Base-by-base conservation (phyloP, 2,329 filamentous ascomycete genomes). In the Teratosphaeria epicoccoides region DNA sequence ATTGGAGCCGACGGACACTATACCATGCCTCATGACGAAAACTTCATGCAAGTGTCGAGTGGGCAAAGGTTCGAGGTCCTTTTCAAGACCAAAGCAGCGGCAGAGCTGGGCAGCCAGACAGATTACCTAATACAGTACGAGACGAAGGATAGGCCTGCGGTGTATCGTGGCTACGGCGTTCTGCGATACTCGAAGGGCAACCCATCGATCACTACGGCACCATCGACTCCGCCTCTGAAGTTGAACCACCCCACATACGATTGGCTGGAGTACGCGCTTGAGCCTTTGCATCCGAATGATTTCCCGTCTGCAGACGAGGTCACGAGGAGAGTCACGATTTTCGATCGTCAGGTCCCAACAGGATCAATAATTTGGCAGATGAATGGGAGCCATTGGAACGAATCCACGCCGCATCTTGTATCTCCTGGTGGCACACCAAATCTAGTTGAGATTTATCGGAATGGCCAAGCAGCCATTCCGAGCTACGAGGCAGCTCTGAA, bases 41-140 rank as follows among this genome's bases (percentile, higher is more conserved):
- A 71, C 22, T 73, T 76, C 55, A 69, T 84, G 49, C 80, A 83
- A 58, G 59, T 84, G 4, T 74, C 71, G 6, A 67, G 71, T 4
- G 82, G 82, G 0, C 81, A 84, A 59, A 76, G 81, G n/a, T 84
- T 78, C 61, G 79, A 79, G 54, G 69, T 75, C 0, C 67, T 84
- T 1, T 67, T 85, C 26, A 70, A 67, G 11, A 72, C 80, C 1
- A 83, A 82, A 58, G 70, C 70, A 0, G 58, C 56, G 43, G 66
- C 67, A 0, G 72, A 81, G 55, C 64, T 81, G 1, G 55, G 61
- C 2, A 57, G 63, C 0, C 63, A 70, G 56, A 67, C 67, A 2
- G 61, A 72, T 52, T 69, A 71, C 60, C 63, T 68, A 56, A 68
- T 80, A 50, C 67, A 78, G 57, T 70, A 73, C 51, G 74, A 77